Conservation (phyloP, 352 stramenopile genomes). For the Saprolegnia diclina region DNA sequence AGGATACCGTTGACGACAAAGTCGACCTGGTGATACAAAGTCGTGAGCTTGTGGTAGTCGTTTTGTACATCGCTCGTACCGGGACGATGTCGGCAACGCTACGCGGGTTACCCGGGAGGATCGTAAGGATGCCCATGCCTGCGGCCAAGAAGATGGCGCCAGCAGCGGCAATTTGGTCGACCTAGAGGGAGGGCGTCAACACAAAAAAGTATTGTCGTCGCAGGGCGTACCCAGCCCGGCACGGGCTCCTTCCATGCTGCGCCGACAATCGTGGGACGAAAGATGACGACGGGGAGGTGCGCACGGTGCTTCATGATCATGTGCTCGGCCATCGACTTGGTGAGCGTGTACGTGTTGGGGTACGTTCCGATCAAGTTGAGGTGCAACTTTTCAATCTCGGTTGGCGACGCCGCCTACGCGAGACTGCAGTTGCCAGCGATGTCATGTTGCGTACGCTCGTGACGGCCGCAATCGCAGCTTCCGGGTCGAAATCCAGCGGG, state of each 20-base stretch:
- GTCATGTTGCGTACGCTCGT: constrained; percentile 23
- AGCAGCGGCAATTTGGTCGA: constrained; percentile 71
- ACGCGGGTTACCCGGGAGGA: constrained; percentile 67
- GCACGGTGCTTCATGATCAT: constrained; percentile 47
- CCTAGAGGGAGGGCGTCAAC: constrained; percentile 3
- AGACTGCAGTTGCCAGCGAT: neutral
- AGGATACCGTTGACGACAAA: constrained; percentile 74
- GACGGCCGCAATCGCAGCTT: constrained; percentile 56
- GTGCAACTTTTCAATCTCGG: constrained; percentile 53
- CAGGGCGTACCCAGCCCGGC: constrained; percentile 46
- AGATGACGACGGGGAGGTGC: constrained; percentile 62
- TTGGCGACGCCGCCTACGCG: constrained; percentile 34
- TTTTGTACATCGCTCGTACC: constrained; percentile 17
- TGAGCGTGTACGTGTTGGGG: constrained; percentile 86
- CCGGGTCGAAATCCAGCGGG: constrained; percentile 76
- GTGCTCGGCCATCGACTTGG: constrained; percentile 85
- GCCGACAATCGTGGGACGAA: constrained; percentile 80
- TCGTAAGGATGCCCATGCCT: constrained; percentile 72
- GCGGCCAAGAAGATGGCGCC: constrained; percentile 74
- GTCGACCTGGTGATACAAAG: constrained; percentile 36
- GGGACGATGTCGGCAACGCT: constrained; percentile 81
- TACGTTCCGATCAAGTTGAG: constrained; percentile 83
- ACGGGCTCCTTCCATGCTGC: constrained; percentile 82
- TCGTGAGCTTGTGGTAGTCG: neutral
- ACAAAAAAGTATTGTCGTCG: constrained; percentile 2